Conservation (phyloP, 352 stramenopile genomes). For the Pythium aristosporum region DNA sequence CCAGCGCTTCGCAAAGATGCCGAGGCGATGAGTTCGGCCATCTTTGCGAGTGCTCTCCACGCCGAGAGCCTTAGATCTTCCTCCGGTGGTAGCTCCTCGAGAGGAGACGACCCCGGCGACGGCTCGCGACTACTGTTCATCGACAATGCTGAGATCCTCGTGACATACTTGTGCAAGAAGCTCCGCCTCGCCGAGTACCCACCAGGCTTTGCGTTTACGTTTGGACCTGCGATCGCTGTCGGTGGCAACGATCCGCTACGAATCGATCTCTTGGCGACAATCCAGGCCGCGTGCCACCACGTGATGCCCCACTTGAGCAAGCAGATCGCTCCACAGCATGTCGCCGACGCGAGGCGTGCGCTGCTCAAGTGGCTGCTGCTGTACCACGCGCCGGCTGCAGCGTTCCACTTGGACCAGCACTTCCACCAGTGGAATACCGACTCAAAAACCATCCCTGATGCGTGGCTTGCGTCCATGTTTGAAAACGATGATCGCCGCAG, state of each 20-base stretch:
- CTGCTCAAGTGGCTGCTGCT: slow-evolving; percentile 71
- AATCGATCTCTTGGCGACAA: slow-evolving; percentile 52
- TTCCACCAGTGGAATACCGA: slow-evolving; percentile 65
- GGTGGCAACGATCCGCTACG: slow-evolving; percentile 71
- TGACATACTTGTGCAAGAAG: slow-evolving; percentile 68
- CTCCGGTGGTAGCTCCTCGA: background rate
- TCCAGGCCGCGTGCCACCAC: slow-evolving; percentile 43
- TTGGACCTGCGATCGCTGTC: slow-evolving; percentile 52
- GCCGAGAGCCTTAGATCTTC: slow-evolving; percentile 29
- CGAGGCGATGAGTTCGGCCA: slow-evolving; percentile 52
- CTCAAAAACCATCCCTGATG: slow-evolving; percentile 44
- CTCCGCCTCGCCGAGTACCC: slow-evolving; percentile 52
- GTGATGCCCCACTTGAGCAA: slow-evolving; percentile 54
- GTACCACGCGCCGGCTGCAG: slow-evolving; percentile 67
- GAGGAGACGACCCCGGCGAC: slow-evolving; percentile 24
- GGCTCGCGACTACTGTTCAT: slow-evolving; percentile 68
- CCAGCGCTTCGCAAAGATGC: slow-evolving; percentile 63
- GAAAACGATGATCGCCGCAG: slow-evolving; percentile 42
- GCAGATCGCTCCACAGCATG: slow-evolving; percentile 27
- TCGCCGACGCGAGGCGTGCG: slow-evolving; percentile 39
- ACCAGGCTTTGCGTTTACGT: slow-evolving; percentile 46
- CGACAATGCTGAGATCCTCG: slow-evolving; percentile 68
- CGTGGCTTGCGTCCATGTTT: slow-evolving; percentile 79
- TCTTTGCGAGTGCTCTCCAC: slow-evolving; percentile 65
- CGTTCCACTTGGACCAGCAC: slow-evolving; percentile 76